These are phyloP conservation scores for Fraxinus albicans DNA, from an alignment of 305 asterid species.

Conservation along the genomic window DNA sequence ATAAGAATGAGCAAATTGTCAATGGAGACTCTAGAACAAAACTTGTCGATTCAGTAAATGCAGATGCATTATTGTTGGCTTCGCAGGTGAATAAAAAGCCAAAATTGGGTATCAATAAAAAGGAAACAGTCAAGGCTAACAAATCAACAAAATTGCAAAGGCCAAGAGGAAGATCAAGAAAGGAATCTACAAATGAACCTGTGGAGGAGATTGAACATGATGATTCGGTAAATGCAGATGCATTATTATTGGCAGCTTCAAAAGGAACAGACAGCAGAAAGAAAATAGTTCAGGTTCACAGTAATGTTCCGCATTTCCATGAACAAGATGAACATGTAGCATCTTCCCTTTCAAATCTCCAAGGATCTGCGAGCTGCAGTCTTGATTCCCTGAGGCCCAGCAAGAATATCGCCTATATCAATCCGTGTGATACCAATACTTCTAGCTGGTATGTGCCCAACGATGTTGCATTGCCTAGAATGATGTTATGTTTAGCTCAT, in stretches of 20 bases:
- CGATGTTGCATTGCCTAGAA: conserved; percentile 76
- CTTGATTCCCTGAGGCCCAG: conserved; percentile 30
- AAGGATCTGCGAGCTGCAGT: conserved; percentile 21
- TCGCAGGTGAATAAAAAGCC: conserved; percentile 38
- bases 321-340: conserved; percentile 34
- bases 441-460: conserved; percentile 38
- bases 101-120: conserved; percentile 25
- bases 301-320: conserved; percentile 24
- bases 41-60: conserved; percentile 23
- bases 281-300: conserved; percentile 26
- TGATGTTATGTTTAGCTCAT: conserved; percentile 86
- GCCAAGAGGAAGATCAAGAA: conserved; percentile 40
- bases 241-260: conserved; percentile 29
- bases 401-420: conserved; percentile 21
- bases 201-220: conserved; percentile 29
- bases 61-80: conserved; percentile 24
- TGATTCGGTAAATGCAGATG: conserved; percentile 23
- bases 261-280: conserved; percentile 28
- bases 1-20: conserved; percentile 22
- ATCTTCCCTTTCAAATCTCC: conserved; percentile 30
- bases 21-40: conserved; percentile 23
- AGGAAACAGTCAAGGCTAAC: conserved; percentile 14
- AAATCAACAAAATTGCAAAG: conserved; percentile 33
- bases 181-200: conserved; percentile 33
- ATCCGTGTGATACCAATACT: conserved; percentile 26